A percentile compares a stretch with the other conserved stretches of the same genome.
Evolutionary conservation across 345 rosid genomes (phyloP).

Genomic region (Clausena lansium): DNA sequence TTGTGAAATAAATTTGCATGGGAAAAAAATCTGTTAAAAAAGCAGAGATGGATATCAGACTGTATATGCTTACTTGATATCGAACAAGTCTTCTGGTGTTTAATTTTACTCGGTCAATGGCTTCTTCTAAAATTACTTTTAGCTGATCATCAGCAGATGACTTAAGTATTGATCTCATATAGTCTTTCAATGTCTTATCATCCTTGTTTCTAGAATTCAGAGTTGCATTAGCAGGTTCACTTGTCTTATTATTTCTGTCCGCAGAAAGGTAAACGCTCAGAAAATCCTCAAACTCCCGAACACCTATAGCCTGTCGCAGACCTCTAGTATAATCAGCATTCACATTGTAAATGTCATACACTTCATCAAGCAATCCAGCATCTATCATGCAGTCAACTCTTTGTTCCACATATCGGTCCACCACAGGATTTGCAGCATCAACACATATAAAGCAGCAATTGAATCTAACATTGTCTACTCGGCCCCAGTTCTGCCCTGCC

Average conservation of each 20-base stretch:
- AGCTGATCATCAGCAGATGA: constrained; percentile 36
- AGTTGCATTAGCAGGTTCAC: constrained; percentile 22
- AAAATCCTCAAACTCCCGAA: constrained; percentile 73
- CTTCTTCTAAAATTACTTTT: constrained; percentile 54
- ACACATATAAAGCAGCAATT: constrained; percentile 77
- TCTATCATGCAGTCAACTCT: constrained; percentile 88
- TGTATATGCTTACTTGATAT: constrained; percentile 66
- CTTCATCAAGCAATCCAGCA: constrained; percentile 78
- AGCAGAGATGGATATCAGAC: background rate
- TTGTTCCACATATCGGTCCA: constrained; percentile 68
- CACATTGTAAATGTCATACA: constrained; percentile 60
- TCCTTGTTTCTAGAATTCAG: constrained; percentile 20
- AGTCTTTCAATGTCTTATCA: constrained; percentile 40
- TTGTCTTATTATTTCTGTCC: constrained; percentile 11
- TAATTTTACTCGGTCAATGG: constrained; percentile 66
- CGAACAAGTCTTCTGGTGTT: constrained; percentile 89
- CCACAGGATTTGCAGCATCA: constrained; percentile 59
- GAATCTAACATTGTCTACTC: constrained; percentile 51
- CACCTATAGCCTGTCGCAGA: constrained; percentile 86
- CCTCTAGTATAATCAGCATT: constrained; percentile 80
- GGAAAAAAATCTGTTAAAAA: background rate
- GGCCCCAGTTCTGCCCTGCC: constrained; percentile 99
- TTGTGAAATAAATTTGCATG: background rate
- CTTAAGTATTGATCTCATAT: constrained; percentile 36
- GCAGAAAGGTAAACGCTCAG: constrained; percentile 34